Conservation (phyloP, 129 eudicot species). For the Saposhnikovia divaricata region DNA sequence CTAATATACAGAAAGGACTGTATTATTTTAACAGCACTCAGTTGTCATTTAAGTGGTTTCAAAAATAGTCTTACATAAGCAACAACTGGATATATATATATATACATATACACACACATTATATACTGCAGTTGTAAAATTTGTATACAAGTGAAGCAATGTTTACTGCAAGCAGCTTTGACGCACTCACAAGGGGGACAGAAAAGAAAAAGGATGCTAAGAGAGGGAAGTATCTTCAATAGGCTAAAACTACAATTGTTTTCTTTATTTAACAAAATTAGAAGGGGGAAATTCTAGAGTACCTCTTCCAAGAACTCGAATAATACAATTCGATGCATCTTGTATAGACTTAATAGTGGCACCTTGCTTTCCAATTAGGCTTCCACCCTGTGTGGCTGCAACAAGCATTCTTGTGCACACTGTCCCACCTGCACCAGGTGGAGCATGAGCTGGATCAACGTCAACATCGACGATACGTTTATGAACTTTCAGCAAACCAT, state of each 20-base stretch:
- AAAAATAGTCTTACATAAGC: neutral
- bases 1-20: neutral
- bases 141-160: neutral
- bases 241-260: neutral
- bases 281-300: conserved; percentile 9
- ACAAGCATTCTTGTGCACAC: conserved; percentile 74
- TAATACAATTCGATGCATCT: conserved; percentile 63
- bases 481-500: conserved; percentile 82
- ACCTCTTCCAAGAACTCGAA: conserved; percentile 92
- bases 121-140: neutral
- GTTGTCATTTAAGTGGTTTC: neutral
- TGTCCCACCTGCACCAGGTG: conserved; percentile 36
- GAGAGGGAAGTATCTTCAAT: neutral
- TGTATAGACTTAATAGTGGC: conserved; percentile 72
- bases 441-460: conserved; percentile 45
- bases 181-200: neutral
- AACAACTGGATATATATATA: neutral
- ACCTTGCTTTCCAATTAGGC: conserved; percentile 93
- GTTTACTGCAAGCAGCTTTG: neutral
- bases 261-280: neutral
- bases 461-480: conserved; percentile 55
- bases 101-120: no score
- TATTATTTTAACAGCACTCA: neutral
- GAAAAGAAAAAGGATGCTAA: neutral
- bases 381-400: conserved; percentile 86